Conservation (phyloP, 345 rosid genomes). For the Lenwebbia sp. region DNA sequence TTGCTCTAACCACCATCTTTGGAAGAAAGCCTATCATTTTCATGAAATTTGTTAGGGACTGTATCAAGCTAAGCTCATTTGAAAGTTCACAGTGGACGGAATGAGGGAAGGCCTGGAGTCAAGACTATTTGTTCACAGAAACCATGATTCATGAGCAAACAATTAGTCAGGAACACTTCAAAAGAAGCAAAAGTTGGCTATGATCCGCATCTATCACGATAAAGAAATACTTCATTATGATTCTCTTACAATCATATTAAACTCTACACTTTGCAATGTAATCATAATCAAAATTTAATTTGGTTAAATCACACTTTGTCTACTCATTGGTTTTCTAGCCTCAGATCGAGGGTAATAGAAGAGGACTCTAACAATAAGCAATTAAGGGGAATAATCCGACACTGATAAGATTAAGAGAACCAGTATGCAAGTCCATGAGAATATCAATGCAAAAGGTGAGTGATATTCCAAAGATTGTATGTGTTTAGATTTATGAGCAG, state of each 20-base stretch:
- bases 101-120: too few relatives aligned
- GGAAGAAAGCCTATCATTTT: constrained; percentile 56
- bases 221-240: not conserved
- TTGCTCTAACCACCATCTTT: constrained; percentile 77
- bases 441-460: not conserved
- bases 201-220: not conserved
- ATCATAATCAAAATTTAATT: not conserved
- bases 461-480: not conserved
- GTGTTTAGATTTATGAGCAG: not conserved
- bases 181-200: not conserved
- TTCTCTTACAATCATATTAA: not conserved
- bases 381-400: not conserved
- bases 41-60: not conserved
- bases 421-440: not conserved
- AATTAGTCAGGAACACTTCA: not conserved
- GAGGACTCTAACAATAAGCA: not conserved
- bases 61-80: not conserved
- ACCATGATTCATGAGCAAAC: not conserved
- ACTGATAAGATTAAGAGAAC: not conserved
- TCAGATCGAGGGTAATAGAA: not conserved
- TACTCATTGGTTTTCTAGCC: not conserved
- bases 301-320: not conserved
- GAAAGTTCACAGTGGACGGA: not conserved
- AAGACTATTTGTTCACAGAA: not conserved
- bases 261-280: not conserved